These are phyloP conservation scores for Exserohilum rostratum DNA, from an alignment of 2,329 filamentous ascomycete species.

Conservation along the genomic window DNA sequence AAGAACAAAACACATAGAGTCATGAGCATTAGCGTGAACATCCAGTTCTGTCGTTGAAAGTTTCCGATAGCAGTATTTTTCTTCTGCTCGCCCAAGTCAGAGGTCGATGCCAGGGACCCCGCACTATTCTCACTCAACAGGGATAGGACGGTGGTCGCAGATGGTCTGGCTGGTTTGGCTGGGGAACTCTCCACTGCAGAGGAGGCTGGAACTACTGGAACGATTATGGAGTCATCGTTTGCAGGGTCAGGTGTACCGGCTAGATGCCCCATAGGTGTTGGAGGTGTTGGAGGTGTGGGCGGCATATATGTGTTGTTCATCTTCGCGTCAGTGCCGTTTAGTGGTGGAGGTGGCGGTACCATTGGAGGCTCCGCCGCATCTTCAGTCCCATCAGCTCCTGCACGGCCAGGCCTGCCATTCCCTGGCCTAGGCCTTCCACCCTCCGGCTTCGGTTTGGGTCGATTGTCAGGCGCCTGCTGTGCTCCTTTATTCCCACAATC, in stretches of 20 bases:
- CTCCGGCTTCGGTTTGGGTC: constrained; percentile 11
- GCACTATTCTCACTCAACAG: constrained; percentile 4
- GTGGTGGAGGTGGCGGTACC: no score
- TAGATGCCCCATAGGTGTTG: no score
- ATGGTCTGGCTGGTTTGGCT: background rate
- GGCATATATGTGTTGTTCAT: background rate
- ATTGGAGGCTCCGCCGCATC: no score
- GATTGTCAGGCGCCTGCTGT: constrained; percentile 10
- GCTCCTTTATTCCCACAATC: constrained; percentile 20
- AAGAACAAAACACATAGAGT: constrained; percentile 6
- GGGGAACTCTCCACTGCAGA: no score
- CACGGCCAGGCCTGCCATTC: no score
- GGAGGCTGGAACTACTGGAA: no score
- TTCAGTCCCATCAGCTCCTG: no score
- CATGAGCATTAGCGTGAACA: background rate
- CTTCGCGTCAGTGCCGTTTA: background rate
- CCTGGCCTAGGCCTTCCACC: no score
- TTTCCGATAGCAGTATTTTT: constrained; percentile 15
- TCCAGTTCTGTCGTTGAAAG: background rate
- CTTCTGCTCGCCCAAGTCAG: constrained; percentile 16
- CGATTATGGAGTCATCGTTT: no score
- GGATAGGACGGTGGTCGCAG: constrained; percentile 5
- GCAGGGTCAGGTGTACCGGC: no score
- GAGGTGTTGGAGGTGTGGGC: no score
- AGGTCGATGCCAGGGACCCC: constrained; percentile 7